Evolutionary conservation across 1,284 basidiomycete species (phyloP), one percentile per base, ranked within the genome.

Genomic region (Leccinum brunneo-olivaceum): DNA sequence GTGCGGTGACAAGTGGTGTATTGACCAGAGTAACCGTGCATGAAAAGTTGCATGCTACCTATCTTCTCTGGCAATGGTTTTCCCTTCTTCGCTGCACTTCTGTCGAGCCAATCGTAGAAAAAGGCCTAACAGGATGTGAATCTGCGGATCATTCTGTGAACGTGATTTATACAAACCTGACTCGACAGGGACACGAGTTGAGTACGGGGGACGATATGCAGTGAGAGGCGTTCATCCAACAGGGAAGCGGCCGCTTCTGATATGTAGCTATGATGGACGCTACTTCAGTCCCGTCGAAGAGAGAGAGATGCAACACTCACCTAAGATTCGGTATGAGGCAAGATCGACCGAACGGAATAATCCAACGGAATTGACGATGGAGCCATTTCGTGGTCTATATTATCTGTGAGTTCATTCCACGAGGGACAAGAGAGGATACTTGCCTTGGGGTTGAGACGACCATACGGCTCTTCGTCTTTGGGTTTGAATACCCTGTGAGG

Each of bases 381-480:
- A 91, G 64, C 88, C 88, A 91, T 71, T 92, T 91, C n/a, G 84
- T 89, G 7, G 88, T 89, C 79, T 91, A 35, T 21, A 3, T 7
- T 20, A 14, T 33, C 3, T 19, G 7, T 61, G 37, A 48, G 43
- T 19, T 35, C 15, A 12, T 37, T 14, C 10, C 33, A 44, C 12
- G 12, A 20, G 12, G 10, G 10, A 45, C 18, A 24, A n/a, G 5
- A 5, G n/a, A 39, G 3, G 29, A 30, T 1, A 29, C 53, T 34
- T 40, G 78, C 83, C 73, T 90, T 89, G 4, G 89, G 89, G 59
- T 92, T 92, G 16, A 90, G 68, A 27, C 80, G 72, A 23, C 86
- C 86, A 55, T 90, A 90, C 4, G 87, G 87, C 53, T 91, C 89
- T 61, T 92, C 90, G 55, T 92, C 90, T 58, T 91, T 90, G 2